These are phyloP conservation scores for Platanthera zijinensis DNA, from an alignment of 106 monocot species.

Conservation along the genomic window DNA sequence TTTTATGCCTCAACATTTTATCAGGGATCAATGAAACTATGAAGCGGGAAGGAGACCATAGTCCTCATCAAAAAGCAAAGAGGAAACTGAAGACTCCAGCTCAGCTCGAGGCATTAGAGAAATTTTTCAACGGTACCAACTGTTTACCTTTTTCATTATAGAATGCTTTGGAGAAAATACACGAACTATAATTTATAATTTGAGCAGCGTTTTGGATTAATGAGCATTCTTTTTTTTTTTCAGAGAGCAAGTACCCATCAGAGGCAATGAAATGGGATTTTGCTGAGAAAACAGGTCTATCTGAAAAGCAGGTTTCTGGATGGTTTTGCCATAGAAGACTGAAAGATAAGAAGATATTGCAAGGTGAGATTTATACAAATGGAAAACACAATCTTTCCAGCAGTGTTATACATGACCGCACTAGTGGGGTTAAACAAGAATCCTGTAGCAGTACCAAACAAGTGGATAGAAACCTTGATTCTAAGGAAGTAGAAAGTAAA, in stretches of 20 bases:
- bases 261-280: constrained; percentile 32
- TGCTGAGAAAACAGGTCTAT: constrained; percentile 24
- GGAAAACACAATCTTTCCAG: constrained; percentile 21
- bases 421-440: constrained; percentile 34
- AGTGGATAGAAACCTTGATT: constrained; percentile 27
- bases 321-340: constrained; percentile 48
- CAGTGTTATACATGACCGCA: constrained; percentile 21
- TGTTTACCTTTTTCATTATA: neutral
- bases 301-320: constrained; percentile 38
- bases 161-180: neutral
- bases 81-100: constrained; percentile 29
- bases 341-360: constrained; percentile 31
- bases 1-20: constrained; percentile 2
- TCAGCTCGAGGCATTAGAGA: constrained; percentile 35
- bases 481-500: constrained; percentile 38
- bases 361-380: constrained; percentile 14
- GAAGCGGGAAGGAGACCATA: constrained; percentile 3
- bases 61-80: constrained; percentile 13
- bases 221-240: constrained; percentile 10
- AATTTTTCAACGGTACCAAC: constrained; percentile 31
- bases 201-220: neutral
- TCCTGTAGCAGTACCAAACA: constrained; percentile 46
- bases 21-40: constrained; percentile 12
- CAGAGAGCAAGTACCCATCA: constrained; percentile 39
- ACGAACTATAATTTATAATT: neutral